A percentile compares a stretch with the other conserved stretches of the same genome.
phyloP scores from a whole-genome alignment of 208 protist species.

The Tetramitus jugosus region DNA sequence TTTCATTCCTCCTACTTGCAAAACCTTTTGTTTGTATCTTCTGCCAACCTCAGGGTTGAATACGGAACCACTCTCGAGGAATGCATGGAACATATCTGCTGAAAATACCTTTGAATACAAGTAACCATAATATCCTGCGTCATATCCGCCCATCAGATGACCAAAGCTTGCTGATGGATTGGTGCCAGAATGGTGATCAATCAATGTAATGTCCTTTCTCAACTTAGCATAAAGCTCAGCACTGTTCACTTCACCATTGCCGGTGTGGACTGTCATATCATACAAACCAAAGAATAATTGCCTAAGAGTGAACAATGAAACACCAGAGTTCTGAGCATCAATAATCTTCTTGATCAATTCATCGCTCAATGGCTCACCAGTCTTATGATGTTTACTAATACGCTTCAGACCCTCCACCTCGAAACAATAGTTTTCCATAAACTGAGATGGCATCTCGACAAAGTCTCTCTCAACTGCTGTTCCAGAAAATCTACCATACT shows the following conservation, averaged over 20 bases:
- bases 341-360: constrained; percentile 30
- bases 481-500: constrained; percentile 21
- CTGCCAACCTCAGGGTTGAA: neutral
- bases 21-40: neutral
- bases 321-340: constrained; percentile 7
- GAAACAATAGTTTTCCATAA: constrained; percentile 29
- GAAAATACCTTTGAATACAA: constrained; percentile 49
- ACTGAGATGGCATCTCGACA: constrained; percentile 33
- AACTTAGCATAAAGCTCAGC: constrained; percentile 25
- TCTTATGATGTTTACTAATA: constrained; percentile 23
- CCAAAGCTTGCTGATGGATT: constrained; percentile 44
- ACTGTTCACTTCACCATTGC: neutral
- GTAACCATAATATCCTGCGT: constrained; percentile 58
- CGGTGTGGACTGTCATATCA: constrained; percentile 36
- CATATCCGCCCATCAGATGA: constrained; percentile 49
- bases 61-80: constrained; percentile 25
- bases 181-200: constrained; percentile 23
- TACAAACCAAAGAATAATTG: constrained; percentile 38
- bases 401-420: constrained; percentile 18
- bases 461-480: constrained; percentile 23
- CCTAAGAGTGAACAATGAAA: constrained; percentile 22
- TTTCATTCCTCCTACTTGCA: constrained; percentile 33
- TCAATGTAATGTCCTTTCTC: constrained; percentile 26
- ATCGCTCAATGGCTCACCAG: constrained; percentile 13
- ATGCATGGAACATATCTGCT: constrained; percentile 41